Evolutionary conservation across 169 alveolate genomes (phyloP).

Genomic region (Theileria orientalis): DNA sequence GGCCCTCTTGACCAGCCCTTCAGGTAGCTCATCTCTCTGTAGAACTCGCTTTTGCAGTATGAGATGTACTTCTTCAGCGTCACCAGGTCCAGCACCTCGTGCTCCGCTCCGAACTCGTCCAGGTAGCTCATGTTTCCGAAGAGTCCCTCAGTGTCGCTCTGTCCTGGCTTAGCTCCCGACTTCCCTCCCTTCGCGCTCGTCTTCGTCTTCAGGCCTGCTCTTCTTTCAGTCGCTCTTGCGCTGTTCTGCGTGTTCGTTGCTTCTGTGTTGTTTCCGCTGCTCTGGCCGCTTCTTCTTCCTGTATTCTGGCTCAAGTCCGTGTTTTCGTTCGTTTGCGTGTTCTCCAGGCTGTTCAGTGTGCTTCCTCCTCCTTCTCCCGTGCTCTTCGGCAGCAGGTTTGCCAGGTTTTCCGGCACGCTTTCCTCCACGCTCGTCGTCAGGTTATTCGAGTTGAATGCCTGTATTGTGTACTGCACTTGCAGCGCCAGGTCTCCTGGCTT

Average conservation of each 20-base stretch:
- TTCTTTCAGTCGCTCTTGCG: constrained; percentile 58
- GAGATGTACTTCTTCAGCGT: constrained; percentile 73
- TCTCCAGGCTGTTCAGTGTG: constrained; percentile 36
- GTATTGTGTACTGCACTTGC: constrained; percentile 51
- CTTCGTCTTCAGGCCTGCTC: too few relatives aligned
- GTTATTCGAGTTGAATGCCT: neutral
- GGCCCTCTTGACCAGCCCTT: constrained; percentile 80
- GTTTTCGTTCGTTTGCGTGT: neutral
- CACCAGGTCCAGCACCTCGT: constrained; percentile 68
- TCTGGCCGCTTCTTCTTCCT: constrained; percentile 2
- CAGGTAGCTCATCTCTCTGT: constrained; percentile 70
- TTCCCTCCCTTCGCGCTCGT: too few relatives aligned
- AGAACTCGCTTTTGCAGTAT: constrained; percentile 71
- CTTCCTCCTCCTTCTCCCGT: constrained; percentile 30
- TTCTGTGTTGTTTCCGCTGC: too few relatives aligned
- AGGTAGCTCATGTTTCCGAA: constrained; percentile 69
- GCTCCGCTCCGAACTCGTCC: constrained; percentile 71
- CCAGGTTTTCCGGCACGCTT: too few relatives aligned
- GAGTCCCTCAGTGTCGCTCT: too few relatives aligned
- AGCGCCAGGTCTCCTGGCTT: constrained; percentile 71
- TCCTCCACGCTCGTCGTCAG: neutral
- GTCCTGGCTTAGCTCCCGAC: too few relatives aligned
- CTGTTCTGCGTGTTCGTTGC: too few relatives aligned
- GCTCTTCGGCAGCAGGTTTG: constrained; percentile 40
- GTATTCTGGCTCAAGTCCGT: constrained; percentile 19